Conservation (phyloP, 2,329 filamentous ascomycete species). For the Aspergillus caelatus region DNA sequence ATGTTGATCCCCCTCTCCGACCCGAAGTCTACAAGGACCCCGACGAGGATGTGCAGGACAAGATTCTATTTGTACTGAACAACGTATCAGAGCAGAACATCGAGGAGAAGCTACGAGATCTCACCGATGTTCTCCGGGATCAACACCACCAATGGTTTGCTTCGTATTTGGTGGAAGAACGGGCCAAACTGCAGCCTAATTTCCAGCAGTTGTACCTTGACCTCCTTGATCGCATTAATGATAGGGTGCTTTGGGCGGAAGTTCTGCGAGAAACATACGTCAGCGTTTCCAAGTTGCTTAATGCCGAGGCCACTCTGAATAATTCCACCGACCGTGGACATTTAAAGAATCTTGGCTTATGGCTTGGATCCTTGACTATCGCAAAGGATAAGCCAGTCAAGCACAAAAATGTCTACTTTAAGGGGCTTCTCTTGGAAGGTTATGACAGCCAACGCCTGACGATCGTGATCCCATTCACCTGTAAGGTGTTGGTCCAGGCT, state of each 20-base stretch:
- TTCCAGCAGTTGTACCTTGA: constrained; percentile 93
- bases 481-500: constrained; percentile 89
- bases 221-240: constrained; percentile 79
- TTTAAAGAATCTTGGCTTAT: constrained; percentile 88
- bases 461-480: constrained; percentile 94
- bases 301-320: constrained; percentile 83
- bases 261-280: constrained; percentile 92
- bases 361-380: constrained; percentile 91
- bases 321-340: constrained; percentile 83
- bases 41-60: constrained; percentile 81
- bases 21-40: constrained; percentile 77
- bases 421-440: constrained; percentile 89
- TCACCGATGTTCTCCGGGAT: constrained; percentile 75
- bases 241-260: constrained; percentile 79
- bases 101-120: constrained; percentile 77
- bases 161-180: constrained; percentile 89
- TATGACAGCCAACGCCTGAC: constrained; percentile 90
- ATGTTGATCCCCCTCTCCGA: constrained; percentile 69
- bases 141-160: constrained; percentile 96
- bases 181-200: constrained; percentile 96
- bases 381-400: constrained; percentile 94
- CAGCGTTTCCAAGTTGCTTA: constrained; percentile 82
- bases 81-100: constrained; percentile 92
- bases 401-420: constrained; percentile 95
- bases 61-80: constrained; percentile 93